phyloP scores from a whole-genome alignment of 2,329 filamentous ascomycete genomes.

The Myriangium duriaei region DNA sequence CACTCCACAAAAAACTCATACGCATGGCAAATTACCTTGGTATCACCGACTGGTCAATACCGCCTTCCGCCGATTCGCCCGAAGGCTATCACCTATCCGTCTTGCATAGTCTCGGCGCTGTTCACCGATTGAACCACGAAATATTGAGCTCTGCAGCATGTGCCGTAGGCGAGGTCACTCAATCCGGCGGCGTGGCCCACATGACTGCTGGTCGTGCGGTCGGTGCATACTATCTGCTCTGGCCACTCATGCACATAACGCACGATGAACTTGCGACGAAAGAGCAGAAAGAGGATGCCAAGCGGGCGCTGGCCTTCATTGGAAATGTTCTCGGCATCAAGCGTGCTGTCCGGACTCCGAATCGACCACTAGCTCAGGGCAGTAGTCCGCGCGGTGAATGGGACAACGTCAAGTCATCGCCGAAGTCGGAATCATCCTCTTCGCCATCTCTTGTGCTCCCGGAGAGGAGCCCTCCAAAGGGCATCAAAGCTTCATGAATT shows the following conservation, averaged over 20 bases:
- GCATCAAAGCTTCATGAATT: no score
- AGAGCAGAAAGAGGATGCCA: conserved; percentile 6
- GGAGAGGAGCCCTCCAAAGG: no score
- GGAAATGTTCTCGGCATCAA: conserved; percentile 7
- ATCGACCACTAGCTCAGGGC: neutral
- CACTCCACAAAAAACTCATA: conserved; percentile 4
- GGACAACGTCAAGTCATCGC: no score
- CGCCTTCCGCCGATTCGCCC: neutral
- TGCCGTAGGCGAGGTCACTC: conserved; percentile 6
- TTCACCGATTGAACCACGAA: conserved; percentile 6
- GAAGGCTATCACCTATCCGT: neutral
- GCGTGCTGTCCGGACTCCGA: conserved; percentile 3
- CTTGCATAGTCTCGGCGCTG: neutral
- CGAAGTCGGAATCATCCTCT: no score
- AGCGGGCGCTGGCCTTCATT: conserved; percentile 7
- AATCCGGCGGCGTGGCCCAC: conserved; percentile 3
- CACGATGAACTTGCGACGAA: conserved; percentile 3
- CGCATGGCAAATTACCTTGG: conserved; percentile 4
- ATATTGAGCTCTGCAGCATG: conserved; percentile 4
- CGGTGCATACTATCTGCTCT: conserved; percentile 8
- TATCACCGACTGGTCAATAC: conserved; percentile 8
- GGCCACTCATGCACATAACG: conserved; percentile 5
- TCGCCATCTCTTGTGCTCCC: no score
- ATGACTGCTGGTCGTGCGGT: conserved; percentile 9
- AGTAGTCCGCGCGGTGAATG: neutral